Conservation (phyloP, 2,329 filamentous ascomycete species). For the Fusarium sp. region DNA sequence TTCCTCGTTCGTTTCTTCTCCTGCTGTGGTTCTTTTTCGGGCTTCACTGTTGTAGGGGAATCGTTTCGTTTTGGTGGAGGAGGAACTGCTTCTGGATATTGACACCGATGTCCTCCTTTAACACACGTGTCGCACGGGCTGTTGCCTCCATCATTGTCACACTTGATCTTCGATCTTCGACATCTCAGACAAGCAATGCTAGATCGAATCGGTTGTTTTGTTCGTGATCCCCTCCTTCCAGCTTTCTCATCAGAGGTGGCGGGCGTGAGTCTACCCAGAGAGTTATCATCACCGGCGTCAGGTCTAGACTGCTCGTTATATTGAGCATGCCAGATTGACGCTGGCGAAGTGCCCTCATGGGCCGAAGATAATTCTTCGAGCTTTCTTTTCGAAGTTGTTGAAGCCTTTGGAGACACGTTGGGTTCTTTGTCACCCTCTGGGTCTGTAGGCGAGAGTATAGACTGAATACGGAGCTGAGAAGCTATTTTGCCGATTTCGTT, state of each 20-base stretch:
- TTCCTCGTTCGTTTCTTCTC: constrained; percentile 9
- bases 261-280: neutral
- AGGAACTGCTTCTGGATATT: constrained; percentile 65
- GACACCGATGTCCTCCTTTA: constrained; percentile 75
- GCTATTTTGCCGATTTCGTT: constrained; percentile 60
- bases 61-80: constrained; percentile 55
- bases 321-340: neutral
- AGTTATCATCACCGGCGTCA: neutral
- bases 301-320: neutral
- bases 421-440: constrained; percentile 51
- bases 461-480: constrained; percentile 60
- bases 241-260: constrained; percentile 17
- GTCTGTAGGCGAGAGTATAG: constrained; percentile 59
- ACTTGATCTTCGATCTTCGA: constrained; percentile 86
- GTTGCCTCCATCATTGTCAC: constrained; percentile 78
- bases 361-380: neutral
- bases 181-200: constrained; percentile 82
- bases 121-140: constrained; percentile 80
- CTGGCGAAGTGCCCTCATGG: neutral
- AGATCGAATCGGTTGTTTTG: constrained; percentile 70
- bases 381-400: neutral
- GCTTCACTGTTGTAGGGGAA: constrained; percentile 12
- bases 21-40: neutral
- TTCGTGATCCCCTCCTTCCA: constrained; percentile 20
- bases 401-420: constrained; percentile 10